These are phyloP conservation scores for Xylaria polymorpha DNA, from an alignment of 2,329 filamentous ascomycete species.

Conservation along the genomic window DNA sequence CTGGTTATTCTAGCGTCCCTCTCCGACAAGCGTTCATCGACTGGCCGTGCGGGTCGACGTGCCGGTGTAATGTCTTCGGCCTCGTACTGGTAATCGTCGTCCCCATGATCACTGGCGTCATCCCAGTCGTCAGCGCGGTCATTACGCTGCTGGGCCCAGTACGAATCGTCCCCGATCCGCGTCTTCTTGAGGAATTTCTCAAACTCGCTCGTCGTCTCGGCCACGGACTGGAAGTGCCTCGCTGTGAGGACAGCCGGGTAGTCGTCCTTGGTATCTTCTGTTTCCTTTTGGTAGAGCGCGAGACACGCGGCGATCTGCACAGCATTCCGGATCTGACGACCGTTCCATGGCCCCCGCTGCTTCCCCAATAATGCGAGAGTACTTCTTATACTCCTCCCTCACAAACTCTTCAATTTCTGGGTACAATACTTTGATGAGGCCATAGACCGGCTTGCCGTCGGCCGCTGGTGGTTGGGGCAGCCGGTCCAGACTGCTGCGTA, in stretches of 20 bases:
- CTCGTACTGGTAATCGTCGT: background rate
- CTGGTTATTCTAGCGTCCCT: background rate
- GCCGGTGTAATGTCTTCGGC: background rate
- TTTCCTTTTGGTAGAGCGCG: slow-evolving; percentile 7
- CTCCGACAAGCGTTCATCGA: background rate
- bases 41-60: background rate
- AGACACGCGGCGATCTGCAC: slow-evolving; percentile 6
- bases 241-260: slow-evolving; percentile 9
- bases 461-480: slow-evolving; percentile 2
- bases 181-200: slow-evolving; percentile 10
- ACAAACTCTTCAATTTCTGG: slow-evolving; percentile 13
- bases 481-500: background rate
- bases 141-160: background rate
- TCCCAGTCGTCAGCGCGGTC: background rate
- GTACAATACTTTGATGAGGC: slow-evolving; percentile 30
- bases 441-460: slow-evolving; percentile 34
- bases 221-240: slow-evolving; percentile 9
- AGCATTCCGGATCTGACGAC: slow-evolving; percentile 30
- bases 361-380: background rate
- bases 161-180: slow-evolving; percentile 1
- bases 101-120: background rate
- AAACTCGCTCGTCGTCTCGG: slow-evolving; percentile 8
- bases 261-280: background rate
- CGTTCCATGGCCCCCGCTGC: slow-evolving; percentile 38
- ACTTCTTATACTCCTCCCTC: background rate